phyloP scores from a whole-genome alignment of 2,329 filamentous ascomycete genomes.

The Tolypocladium pustulatum region DNA sequence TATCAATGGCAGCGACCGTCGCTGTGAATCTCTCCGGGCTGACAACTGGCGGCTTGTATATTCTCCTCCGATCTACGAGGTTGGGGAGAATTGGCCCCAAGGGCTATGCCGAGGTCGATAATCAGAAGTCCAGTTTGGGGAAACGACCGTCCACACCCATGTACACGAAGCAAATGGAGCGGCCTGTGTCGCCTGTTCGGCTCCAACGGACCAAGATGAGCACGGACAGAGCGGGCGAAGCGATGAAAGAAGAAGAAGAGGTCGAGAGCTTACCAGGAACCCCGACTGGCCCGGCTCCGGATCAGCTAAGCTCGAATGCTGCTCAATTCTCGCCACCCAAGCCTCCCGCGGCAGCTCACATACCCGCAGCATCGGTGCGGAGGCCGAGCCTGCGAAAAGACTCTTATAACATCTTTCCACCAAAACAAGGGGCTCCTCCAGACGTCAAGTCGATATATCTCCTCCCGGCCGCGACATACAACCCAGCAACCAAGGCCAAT shows the following conservation, averaged over 20 bases:
- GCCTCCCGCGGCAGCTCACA: not conserved
- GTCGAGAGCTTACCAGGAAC: not conserved
- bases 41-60: slow-evolving; percentile 52
- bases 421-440: not conserved
- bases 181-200: slow-evolving; percentile 6
- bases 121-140: slow-evolving; percentile 18
- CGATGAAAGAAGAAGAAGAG: not conserved
- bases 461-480: slow-evolving; percentile 21
- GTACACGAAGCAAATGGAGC: slow-evolving; percentile 11
- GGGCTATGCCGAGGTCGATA: slow-evolving; percentile 30
- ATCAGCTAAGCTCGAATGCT: not conserved
- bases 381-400: not conserved
- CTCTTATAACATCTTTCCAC: slow-evolving; percentile 8
- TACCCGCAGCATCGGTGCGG: not conserved
- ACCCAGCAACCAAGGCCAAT: slow-evolving; percentile 1
- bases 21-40: slow-evolving; percentile 57
- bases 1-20: slow-evolving; percentile 55
- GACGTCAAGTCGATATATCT: slow-evolving; percentile 20
- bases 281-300: not conserved
- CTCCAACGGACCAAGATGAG: not conserved
- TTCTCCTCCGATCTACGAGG: slow-evolving; percentile 56
- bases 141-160: slow-evolving; percentile 4
- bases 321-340: not conserved
- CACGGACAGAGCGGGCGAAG: not conserved
- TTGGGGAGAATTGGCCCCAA: slow-evolving; percentile 42